Evolutionary conservation across 495 filamentous ascomycete species (phyloP), one percentile per base, ranked within the genome.

Genomic region (Podospora pseudopauciseta): DNA sequence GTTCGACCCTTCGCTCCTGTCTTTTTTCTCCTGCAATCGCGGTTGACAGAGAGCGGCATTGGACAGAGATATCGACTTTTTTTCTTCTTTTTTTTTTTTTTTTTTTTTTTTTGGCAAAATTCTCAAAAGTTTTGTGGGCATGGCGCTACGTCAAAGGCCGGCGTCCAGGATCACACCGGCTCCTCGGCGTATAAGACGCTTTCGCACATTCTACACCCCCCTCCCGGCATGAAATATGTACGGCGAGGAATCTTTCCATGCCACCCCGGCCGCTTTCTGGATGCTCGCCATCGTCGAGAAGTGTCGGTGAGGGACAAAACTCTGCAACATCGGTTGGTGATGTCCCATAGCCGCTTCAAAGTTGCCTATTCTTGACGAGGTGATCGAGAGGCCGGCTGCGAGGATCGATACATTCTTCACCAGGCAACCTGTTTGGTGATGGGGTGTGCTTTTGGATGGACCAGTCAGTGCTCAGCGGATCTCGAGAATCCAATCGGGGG

Each of bases 401-500:
- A 26, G 44, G 64, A 32, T 54, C 26, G 55, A 30, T 26, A 15
- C 53, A 56, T 65, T 64, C 68, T 49, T 73, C 66, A 71, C 71
- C 68, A 67, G 65, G 34, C 20, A 18, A 63, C 56, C 62, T 65
- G 63, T 72, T 70, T 70, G 67, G 71, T 65, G 58, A 69, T 61
- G 56, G 59, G 39, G 58, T 63, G 54, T 27, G 64, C n/a, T 64
- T 44, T n/a, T 58, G 16, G 64, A 30, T 18, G 28, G 61, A 30
- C 61, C 67, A 65, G 49, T 65, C 61, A 59, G 44, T 27, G 65
- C 19, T 18, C 28, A 44, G 61, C 30, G 61, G 61, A 32, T 63
- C 61, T 27, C 20, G n/a, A 28, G n/a, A 64, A 59, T 53, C 23
- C 75, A 77, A 80, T 80, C 78, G 80, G 79, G 79, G 79, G 68